A percentile compares a stretch with the other conserved stretches of the same genome.
These are phyloP conservation scores for Diutina ranongensis DNA, from an alignment of 1,139 yeast species.

Conservation along the genomic window DNA sequence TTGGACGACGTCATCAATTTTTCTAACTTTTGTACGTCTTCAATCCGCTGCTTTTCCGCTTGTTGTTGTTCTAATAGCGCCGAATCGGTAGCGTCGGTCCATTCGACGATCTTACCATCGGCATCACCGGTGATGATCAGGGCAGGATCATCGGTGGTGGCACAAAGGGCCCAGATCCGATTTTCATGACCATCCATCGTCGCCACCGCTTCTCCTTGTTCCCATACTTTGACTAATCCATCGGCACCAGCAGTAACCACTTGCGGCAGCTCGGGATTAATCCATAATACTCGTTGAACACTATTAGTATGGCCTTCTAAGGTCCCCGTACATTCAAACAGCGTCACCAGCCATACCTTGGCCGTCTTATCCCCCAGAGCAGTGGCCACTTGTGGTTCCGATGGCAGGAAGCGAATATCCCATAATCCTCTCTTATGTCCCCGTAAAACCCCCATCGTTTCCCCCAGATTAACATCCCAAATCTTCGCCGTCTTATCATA, in stretches of 20 bases:
- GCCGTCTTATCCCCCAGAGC: conserved; percentile 87
- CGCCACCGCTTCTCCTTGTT: conserved; percentile 56
- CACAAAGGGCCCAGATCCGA: conserved; percentile 84
- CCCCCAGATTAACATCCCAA: conserved; percentile 79
- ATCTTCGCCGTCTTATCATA: conserved; percentile 86
- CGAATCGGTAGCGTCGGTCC: conserved; percentile 83
- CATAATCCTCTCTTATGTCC: conserved; percentile 94
- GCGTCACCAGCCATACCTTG: conserved; percentile 77
- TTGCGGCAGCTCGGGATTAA: conserved; percentile 57
- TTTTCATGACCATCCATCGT: conserved; percentile 89
- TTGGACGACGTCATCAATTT: conserved; percentile 62
- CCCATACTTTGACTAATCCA: conserved; percentile 87
- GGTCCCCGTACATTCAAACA: conserved; percentile 65
- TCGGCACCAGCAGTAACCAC: conserved; percentile 86
- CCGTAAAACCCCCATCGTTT: conserved; percentile 67
- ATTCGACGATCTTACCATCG: conserved; percentile 79
- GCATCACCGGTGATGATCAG: conserved; percentile 83
- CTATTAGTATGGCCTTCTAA: conserved; percentile 94
- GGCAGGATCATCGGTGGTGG: conserved; percentile 47
- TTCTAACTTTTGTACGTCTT: conserved; percentile 75
- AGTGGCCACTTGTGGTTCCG: conserved; percentile 65
- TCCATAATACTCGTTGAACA: conserved; percentile 61
- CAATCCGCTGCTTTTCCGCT: conserved; percentile 48
- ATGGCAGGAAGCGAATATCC: conserved; percentile 76
- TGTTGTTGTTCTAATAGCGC: conserved; percentile 35